Evolutionary conservation across 2,329 filamentous ascomycete genomes (phyloP).

Genomic region (Myriosclerotinia duriaeana): DNA sequence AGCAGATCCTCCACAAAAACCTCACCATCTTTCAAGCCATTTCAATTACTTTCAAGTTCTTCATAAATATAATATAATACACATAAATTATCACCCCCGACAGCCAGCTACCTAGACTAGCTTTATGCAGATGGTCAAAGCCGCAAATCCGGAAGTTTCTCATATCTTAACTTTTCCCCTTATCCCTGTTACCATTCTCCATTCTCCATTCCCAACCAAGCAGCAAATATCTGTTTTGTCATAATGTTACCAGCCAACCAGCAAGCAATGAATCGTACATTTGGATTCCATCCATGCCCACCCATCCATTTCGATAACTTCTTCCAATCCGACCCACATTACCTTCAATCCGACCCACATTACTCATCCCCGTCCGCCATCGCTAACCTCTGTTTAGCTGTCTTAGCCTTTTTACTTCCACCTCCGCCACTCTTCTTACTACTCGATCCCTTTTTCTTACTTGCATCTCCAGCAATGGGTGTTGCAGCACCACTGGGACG

Average conservation of each 20-base stretch:
- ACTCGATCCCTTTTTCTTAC: conserved; percentile 46
- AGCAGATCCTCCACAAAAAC: no score
- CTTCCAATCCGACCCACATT: background rate
- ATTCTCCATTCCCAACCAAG: background rate
- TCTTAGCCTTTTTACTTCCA: conserved; percentile 62
- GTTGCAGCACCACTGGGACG: conserved; percentile 86
- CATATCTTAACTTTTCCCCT: background rate
- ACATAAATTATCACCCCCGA: no score
- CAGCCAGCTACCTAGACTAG: no score
- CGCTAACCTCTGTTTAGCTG: conserved; percentile 65
- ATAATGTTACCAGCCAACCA: background rate
- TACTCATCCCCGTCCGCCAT: conserved; percentile 60
- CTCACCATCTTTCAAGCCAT: no score
- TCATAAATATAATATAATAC: no score
- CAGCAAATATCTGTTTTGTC: conserved; percentile 4
- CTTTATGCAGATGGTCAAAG: no score
- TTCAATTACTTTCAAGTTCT: no score
- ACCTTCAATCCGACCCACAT: conserved; percentile 17
- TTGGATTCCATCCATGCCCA: background rate
- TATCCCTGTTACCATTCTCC: background rate
- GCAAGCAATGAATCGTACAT: conserved; percentile 14
- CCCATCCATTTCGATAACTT: background rate
- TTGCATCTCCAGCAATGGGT: conserved; percentile 58
- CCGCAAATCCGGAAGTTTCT: no score
- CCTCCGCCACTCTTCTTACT: conserved; percentile 51